Evolutionary conservation across 1,284 basidiomycete genomes (phyloP), one percentile per base, ranked within the genome.

Genomic region (Marasmius tenuissimus): DNA sequence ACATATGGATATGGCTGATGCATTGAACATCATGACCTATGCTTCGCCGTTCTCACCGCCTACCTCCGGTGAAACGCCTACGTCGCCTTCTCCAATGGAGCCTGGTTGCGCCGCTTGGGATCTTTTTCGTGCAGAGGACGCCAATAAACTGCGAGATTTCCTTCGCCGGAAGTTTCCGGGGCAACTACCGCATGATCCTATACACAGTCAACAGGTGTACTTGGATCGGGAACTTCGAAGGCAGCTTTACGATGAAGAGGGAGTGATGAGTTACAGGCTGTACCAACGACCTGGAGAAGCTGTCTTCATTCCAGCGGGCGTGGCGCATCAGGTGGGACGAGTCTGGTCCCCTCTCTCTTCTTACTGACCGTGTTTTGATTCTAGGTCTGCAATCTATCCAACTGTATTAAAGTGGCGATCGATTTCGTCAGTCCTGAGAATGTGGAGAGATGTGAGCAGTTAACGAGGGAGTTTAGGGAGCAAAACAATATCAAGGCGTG

Each of bases 1-100:
- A 58, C 96, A 98, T 72, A 96, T 97, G 94, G 96, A 98, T 75
- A 94, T 97, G 83, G 94, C 96, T 0, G 96, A 98, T 70, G 95
- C 94, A 1, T 79, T 97, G 64, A 98, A 98, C 73, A 85, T 97
- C 67, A 94, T 98, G 92, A 84, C 93, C 9, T 88, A 88, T 72
- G 85, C 93, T 8, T 80, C 87, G 12, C 42, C 42, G 16, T 45
- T 7, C 42, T 45, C 42, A 4, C 42, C 42, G 6, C 42, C 42
- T 45, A 16, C 42, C 42, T 14, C 42, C 42, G 42, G 20, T 4
- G 12, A 16, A 14, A 45, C 39, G 39, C 9, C 42, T 45, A 16
- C 6, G 4, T 7, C 42, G 4, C 42, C 42, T 45, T 45, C 42
- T 45, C 42, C 42, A 5, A 18, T 45, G 12, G 42, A 45, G 20